Evolutionary conservation across 2,329 filamentous ascomycete genomes (phyloP), one percentile per base, ranked within the genome.

Genomic region (Aspergillus texensis): DNA sequence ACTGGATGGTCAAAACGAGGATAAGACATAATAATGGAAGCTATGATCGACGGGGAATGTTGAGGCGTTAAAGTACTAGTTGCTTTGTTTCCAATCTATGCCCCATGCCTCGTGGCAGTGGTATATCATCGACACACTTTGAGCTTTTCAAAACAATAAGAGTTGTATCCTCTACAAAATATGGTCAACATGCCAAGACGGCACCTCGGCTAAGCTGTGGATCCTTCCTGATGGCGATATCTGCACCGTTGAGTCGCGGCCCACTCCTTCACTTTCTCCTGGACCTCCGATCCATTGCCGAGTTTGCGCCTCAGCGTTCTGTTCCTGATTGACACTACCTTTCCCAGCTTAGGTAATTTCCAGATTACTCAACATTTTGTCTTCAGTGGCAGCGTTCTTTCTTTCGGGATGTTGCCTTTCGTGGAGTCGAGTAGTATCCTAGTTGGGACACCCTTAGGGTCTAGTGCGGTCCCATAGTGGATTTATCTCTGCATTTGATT

Each of bases 1-100:
- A 0, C 14, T 41, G 8, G 3, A 19, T 2, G 16, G 1, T 4
- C 19, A 4, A 3, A 9, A n/a, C 2, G 8, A 19, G 19, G 39
- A n/a, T 41, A 2, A 41, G 39, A n/a, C 2, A n/a, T 0, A 9
- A 9, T 16, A 41, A n/a, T 41, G 16, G 6, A 41, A 41, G 34
- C 1, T 12, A 6, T 36, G 34, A 36, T 16, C 14, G 6, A 12
- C 5, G 34, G 34, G 2, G 5, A 4, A 36, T 3, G 0, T 5
- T 16, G 5, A 5, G 3, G 10, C 32, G 32, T 34, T 12, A 34
- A 34, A 36, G 11, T 5, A 36, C 34, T 36, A 2, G 14, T 36
- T 36, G 34, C 14, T 36, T 16, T 36, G 12, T 16, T 16, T 16
- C 6, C 14, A 12, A 16, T 4, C 0, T 36, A 41, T n/a, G 16